Conservation (phyloP, 192 early-diverging fungal species). For the Geosiphon pyriformis region DNA sequence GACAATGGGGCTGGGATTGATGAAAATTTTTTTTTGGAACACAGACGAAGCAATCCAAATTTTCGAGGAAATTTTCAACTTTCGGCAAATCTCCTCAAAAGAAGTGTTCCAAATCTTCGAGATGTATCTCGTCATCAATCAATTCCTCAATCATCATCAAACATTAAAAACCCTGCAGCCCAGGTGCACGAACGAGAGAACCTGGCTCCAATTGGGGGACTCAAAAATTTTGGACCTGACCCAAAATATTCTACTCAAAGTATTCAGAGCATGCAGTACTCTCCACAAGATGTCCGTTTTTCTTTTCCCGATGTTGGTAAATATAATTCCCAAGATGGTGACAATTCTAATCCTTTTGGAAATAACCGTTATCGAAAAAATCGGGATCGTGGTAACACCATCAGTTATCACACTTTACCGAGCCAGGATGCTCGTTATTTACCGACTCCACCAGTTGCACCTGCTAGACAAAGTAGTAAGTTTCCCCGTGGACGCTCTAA, state of each 20-base stretch:
- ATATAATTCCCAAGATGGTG: constrained; percentile 2
- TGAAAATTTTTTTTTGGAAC: constrained; percentile 11
- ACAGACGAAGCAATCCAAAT: constrained; percentile 18
- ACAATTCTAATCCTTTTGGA: neutral
- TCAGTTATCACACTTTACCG: neutral
- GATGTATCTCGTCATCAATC: neutral
- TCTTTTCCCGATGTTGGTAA: neutral
- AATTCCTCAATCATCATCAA: constrained; percentile 6
- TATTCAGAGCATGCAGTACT: constrained; percentile 4
- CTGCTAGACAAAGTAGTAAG: neutral
- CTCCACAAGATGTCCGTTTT: constrained; percentile 21
- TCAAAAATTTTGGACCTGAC: neutral
- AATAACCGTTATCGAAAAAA: neutral
- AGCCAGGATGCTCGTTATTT: neutral
- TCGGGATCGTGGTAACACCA: constrained; percentile 6
- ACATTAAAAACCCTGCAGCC: constrained; percentile 10
- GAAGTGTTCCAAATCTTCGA: constrained; percentile 22
- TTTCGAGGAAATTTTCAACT: constrained; percentile 4
- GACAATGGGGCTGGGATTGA: constrained; percentile 1
- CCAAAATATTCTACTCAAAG: neutral
- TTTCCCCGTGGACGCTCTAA: neutral
- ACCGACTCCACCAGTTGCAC: neutral
- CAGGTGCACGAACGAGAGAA: constrained; percentile 14
- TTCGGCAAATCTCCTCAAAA: constrained; percentile 4
- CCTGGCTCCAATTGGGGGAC: neutral